These are phyloP conservation scores for Fusarium chaquense DNA, from an alignment of 2,329 filamentous ascomycete genomes.

Conservation along the genomic window DNA sequence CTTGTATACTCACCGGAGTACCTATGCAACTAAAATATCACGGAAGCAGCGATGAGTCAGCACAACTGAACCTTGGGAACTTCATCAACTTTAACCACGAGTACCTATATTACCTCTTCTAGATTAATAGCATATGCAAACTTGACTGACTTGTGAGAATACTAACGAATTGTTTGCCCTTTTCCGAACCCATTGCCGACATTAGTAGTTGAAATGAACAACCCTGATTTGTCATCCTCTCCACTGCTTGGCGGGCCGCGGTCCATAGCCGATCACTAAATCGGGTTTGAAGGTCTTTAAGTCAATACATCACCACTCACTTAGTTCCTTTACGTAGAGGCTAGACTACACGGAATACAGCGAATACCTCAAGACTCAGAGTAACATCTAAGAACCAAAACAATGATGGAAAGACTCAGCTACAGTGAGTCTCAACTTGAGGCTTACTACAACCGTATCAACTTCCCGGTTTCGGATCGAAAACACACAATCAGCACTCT, in stretches of 20 bases:
- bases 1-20: no score
- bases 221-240: conserved; percentile 7
- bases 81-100: background rate
- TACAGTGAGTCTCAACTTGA: conserved; percentile 8
- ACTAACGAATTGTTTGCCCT: background rate
- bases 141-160: background rate
- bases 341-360: background rate
- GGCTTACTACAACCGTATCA: conserved; percentile 22
- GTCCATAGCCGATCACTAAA: conserved; percentile 4
- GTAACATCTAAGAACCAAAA: background rate
- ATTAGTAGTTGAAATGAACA: background rate
- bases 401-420: conserved; percentile 15
- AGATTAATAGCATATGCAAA: background rate
- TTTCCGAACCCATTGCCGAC: conserved; percentile 6
- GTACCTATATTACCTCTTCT: background rate
- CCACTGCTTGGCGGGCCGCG: conserved; percentile 3
- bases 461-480: background rate
- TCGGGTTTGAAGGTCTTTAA: background rate
- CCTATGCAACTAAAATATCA: background rate
- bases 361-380: fast-evolving
- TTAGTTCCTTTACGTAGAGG: background rate
- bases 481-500: background rate
- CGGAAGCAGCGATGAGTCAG: background rate
- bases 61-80: background rate
- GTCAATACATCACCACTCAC: background rate